Base-by-base conservation (phyloP, 2,329 filamentous ascomycete genomes). In the Colletotrichum costaricense region DNA sequence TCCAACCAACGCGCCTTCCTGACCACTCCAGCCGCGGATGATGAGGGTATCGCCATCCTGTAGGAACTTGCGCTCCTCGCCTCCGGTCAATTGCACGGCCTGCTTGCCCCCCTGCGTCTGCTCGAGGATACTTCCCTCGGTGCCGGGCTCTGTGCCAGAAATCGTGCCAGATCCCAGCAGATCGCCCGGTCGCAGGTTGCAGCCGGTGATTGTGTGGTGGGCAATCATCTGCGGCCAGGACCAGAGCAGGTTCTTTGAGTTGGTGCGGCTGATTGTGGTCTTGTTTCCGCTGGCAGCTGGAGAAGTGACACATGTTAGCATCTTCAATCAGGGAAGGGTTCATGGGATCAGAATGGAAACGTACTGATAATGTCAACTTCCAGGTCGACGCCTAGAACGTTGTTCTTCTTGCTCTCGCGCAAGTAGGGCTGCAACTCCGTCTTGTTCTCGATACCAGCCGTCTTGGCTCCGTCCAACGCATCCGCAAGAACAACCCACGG, bases 221-320 rank as follows among this genome's bases (percentile, higher is more conserved):
- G 94, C 89, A 42, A 97, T 85, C 93, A 96, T 95, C 80, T 97
- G 94, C 0, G 93, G 89, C 84, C 95, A 97, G 0, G 93, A 95
- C 88, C 91, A 97, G 1, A 96, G 86, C 1, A 97, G 85, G 63
- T 86, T 81, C 24, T 76, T 80, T 1, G 82, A 80, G 62, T 78
- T 84, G 55, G 73, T 78, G 69, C 35, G 74, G 74, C 67, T 77
- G 72, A 74, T 75, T 24, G 72, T 74, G 2, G 77, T 81, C 58
- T 78, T 82, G 58, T 79, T 75, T 4, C 81, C 82, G 11, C 75
- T 73, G 42, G 79, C 74, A 3, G 82, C 81, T 84, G n/a, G 0
- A 9, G 5, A 0, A 42, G 30, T 12, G 26, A 7, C 9, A 49
- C 2, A 8, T 8, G 60, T 79, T 52, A 77, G 74, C n/a, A 26